phyloP scores from a whole-genome alignment of 305 asterid species.

The Solanum hybrid region DNA sequence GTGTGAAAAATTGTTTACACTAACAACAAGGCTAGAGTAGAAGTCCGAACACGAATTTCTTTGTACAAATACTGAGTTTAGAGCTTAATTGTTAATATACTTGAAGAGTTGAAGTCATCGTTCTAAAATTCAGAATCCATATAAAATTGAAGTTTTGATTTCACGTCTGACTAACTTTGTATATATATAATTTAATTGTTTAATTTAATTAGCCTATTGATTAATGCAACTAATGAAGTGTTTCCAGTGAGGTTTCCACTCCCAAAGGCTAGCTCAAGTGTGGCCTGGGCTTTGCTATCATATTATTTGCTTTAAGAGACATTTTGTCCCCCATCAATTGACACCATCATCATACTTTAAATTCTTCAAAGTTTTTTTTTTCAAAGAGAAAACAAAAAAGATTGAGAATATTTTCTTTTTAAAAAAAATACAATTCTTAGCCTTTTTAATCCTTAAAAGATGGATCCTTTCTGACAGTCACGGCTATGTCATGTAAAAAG shows the following conservation, averaged over 20 bases:
- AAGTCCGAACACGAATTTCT: no score
- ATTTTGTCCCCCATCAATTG: conserved; percentile 43
- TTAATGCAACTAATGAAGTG: conserved; percentile 27
- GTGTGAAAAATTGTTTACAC: no score
- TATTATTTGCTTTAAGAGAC: conserved; percentile 41
- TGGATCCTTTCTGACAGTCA: conserved; percentile 12
- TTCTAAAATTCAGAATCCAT: background rate
- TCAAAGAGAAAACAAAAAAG: conserved; percentile 2
- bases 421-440: background rate
- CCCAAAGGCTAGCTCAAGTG: conserved; percentile 21
- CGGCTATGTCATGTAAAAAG: background rate
- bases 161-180: background rate
- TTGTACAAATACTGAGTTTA: no score
- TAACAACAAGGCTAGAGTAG: no score
- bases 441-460: conserved; percentile 8
- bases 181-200: background rate
- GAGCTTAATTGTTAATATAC: background rate
- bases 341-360: conserved; percentile 38
- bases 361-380: background rate
- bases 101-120: background rate
- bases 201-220: conserved; percentile 2
- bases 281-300: conserved; percentile 13
- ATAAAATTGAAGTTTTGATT: background rate
- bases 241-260: conserved; percentile 37
- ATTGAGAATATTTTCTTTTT: background rate